Conservation (phyloP, 306 rosid genomes). For the Fragaria vesca region DNA sequence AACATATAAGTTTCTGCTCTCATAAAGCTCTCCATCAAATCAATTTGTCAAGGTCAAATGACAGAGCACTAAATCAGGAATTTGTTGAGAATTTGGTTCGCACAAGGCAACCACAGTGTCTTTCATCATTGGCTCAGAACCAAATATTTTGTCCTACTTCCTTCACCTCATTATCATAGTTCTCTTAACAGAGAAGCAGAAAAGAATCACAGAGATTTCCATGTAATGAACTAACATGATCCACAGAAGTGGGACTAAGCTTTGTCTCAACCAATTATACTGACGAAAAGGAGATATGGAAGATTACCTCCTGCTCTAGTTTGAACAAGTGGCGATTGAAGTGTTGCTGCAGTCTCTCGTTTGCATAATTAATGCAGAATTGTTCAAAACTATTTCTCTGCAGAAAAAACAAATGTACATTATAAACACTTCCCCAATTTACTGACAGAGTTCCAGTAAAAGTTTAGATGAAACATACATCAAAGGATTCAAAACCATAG, state of each 20-base stretch:
- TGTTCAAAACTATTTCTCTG: conserved; percentile 99
- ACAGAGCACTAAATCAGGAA: neutral
- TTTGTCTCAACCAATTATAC: neutral
- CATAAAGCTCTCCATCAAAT: neutral
- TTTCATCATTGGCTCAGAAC: neutral
- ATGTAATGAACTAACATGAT: neutral
- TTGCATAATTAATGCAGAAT: conserved; percentile 98
- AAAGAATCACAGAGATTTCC: neutral
- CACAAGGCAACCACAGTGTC: neutral
- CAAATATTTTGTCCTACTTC: neutral
- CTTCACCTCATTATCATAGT: neutral
- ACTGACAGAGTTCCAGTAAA: conserved; percentile 6
- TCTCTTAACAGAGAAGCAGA: neutral
- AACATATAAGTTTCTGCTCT: conserved; percentile 4
- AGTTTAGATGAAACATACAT: conserved; percentile 53
- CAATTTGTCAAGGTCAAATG: neutral
- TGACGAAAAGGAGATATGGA: conserved; percentile 8
- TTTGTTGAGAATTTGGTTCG: neutral
- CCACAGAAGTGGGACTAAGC: neutral
- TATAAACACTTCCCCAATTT: neutral
- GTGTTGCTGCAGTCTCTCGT: conserved; percentile 96
- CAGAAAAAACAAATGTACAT: conserved; percentile 15
- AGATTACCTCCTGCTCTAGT: conserved; percentile 93
- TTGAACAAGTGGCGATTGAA: conserved; percentile 98
- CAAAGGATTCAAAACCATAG: conserved; percentile 98